These are phyloP conservation scores for Pelargonium citronellum DNA, from an alignment of 441 rosid species.

Conservation along the genomic window DNA sequence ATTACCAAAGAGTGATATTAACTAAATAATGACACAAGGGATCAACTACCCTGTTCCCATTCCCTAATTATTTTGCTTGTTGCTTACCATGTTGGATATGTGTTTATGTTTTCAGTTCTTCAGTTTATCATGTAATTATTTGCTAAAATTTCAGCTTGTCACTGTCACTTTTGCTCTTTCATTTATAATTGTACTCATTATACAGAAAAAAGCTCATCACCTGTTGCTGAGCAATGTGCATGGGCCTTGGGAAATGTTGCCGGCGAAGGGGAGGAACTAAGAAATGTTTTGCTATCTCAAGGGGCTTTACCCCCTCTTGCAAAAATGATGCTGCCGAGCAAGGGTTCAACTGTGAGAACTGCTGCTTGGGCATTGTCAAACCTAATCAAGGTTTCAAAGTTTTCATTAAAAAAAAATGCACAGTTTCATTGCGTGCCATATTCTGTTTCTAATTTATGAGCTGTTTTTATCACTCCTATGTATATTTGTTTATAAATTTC, in stretches of 20 bases:
- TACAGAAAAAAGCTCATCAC: slow-evolving; percentile 77
- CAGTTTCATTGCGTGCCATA: background rate
- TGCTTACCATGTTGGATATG: background rate
- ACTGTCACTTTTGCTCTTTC: background rate
- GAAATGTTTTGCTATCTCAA: slow-evolving; percentile 79
- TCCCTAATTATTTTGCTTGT: background rate
- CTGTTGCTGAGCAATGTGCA: slow-evolving; percentile 93
- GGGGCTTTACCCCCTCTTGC: slow-evolving; percentile 88
- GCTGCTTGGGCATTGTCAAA: slow-evolving; percentile 98
- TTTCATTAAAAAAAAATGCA: background rate
- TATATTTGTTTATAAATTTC: slow-evolving; percentile 16
- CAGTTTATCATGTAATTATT: slow-evolving; percentile 3
- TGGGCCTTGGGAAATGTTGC: slow-evolving; percentile 98
- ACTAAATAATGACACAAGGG: background rate
- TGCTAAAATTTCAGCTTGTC: background rate
- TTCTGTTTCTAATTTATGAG: background rate
- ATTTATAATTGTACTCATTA: slow-evolving; percentile 18
- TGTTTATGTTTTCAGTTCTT: background rate
- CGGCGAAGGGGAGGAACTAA: slow-evolving; percentile 90
- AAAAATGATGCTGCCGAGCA: slow-evolving; percentile 86
- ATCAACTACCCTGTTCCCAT: background rate
- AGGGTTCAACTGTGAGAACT: slow-evolving; percentile 85
- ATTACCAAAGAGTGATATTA: background rate
- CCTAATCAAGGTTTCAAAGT: slow-evolving; percentile 66
- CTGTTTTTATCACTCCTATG: background rate